These are phyloP conservation scores for Hansenula lynferdii DNA, from an alignment of 1,139 yeast species.

Conservation along the genomic window DNA sequence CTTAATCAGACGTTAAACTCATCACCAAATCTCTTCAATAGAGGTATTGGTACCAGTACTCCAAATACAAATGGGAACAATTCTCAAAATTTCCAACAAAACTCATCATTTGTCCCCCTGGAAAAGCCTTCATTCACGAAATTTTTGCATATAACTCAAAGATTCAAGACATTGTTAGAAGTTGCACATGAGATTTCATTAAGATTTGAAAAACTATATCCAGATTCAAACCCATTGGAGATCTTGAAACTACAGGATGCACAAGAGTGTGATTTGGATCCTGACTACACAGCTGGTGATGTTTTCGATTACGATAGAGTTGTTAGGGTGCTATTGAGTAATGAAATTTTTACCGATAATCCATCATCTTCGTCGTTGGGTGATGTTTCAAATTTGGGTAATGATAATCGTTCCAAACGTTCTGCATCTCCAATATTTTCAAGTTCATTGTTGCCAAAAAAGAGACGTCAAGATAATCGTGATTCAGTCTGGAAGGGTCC, in stretches of 20 bases:
- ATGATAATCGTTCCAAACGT: slow-evolving; percentile 8
- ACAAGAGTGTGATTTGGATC: slow-evolving; percentile 69
- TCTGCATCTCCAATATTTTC: slow-evolving; percentile 16
- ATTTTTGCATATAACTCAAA: slow-evolving; percentile 58
- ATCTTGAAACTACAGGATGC: slow-evolving; percentile 59
- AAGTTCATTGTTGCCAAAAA: slow-evolving; percentile 18
- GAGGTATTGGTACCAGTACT: slow-evolving; percentile 10
- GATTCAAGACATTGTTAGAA: slow-evolving; percentile 37
- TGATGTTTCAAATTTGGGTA: slow-evolving; percentile 1
- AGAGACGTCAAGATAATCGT: slow-evolving; percentile 10
- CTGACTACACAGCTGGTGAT: slow-evolving; percentile 61
- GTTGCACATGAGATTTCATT: slow-evolving; percentile 45
- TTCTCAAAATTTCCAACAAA: background rate
- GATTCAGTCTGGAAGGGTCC: slow-evolving; percentile 16
- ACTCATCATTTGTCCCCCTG: background rate
- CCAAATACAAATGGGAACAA: slow-evolving; percentile 7
- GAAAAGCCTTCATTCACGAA: slow-evolving; percentile 30
- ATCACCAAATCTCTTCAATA: slow-evolving; percentile 11
- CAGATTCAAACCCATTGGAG: slow-evolving; percentile 46
- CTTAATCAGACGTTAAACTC: slow-evolving; percentile 3
- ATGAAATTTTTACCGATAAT: slow-evolving; percentile 27
- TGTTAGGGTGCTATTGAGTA: slow-evolving; percentile 48
- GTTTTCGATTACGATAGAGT: slow-evolving; percentile 54
- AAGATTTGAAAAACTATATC: slow-evolving; percentile 58
- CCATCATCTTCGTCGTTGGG: slow-evolving; percentile 3